Conservation (phyloP, 257 asterid species). For the Coffea canephora region DNA sequence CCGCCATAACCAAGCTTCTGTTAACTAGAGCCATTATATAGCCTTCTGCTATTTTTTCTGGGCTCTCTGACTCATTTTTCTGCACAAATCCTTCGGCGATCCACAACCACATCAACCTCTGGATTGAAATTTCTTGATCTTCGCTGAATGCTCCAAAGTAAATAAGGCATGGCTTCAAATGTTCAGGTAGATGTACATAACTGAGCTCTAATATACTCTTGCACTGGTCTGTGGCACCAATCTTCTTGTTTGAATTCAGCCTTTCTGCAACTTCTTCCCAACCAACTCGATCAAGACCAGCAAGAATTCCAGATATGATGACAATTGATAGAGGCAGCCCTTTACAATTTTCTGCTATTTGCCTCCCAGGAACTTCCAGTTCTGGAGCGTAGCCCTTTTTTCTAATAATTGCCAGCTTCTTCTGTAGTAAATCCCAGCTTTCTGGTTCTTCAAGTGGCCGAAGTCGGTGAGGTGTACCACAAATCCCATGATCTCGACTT, state of each 20-base stretch:
- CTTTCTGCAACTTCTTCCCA: background rate
- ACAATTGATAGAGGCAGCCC: too few relatives aligned
- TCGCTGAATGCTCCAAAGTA: background rate
- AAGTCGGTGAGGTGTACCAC: background rate
- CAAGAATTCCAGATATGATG: too few relatives aligned
- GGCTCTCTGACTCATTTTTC: background rate
- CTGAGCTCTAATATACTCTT: background rate
- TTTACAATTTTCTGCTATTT: too few relatives aligned
- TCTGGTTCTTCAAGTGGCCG: background rate
- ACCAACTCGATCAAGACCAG: too few relatives aligned
- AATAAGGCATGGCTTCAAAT: background rate
- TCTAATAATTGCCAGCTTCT: background rate
- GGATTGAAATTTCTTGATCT: background rate
- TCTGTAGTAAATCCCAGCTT: background rate
- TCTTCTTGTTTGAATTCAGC: background rate
- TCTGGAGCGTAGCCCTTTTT: background rate
- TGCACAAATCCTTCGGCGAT: background rate
- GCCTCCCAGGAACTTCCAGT: too few relatives aligned
- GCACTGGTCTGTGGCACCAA: background rate
- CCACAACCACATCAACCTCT: background rate
- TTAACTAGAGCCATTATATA: background rate
- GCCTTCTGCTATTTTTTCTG: background rate
- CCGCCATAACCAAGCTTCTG: background rate
- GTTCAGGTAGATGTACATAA: background rate
- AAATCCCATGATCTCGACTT: background rate